Evolutionary conservation across 371 early-diverging fungal genomes (phyloP).

Genomic region (Lichtheimia corymbifera): DNA sequence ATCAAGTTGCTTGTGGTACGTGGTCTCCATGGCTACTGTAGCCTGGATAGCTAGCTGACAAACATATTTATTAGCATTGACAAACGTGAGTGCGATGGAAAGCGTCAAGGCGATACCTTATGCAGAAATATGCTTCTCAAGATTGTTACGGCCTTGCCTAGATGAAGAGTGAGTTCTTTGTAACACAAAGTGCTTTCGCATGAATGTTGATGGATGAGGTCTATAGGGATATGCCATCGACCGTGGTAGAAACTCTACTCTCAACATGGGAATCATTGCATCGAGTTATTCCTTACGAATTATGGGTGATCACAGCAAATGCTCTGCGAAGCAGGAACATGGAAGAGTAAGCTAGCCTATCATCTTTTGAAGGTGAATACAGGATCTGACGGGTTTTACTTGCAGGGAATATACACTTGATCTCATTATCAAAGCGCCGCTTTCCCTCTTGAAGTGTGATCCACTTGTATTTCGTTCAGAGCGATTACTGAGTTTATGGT

Average conservation of each 20-base stretch:
- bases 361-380: not conserved
- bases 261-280: conserved; percentile 46
- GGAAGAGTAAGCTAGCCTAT: conserved; percentile 2
- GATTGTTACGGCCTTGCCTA: conserved; percentile 25
- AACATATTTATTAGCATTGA: too few species aligned
- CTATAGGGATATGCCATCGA: not conserved
- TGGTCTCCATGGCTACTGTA: not conserved
- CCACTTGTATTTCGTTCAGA: conserved; percentile 51
- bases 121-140: conserved; percentile 15
- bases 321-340: conserved; percentile 5
- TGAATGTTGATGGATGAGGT: not conserved
- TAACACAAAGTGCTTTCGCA: not conserved
- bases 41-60: too few species aligned
- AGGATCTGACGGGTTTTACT: not conserved
- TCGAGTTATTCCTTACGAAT: conserved; percentile 35
- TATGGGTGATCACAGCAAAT: conserved; percentile 43
- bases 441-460: conserved; percentile 54
- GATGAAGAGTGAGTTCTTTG: conserved; percentile 20
- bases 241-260: conserved; percentile 28
- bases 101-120: conserved; percentile 1
- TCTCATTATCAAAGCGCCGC: conserved; percentile 49
- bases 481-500: conserved; percentile 46
- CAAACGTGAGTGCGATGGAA: conserved; percentile 6
- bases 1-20: conserved; percentile 4
- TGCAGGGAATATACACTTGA: conserved; percentile 32